Evolutionary conservation across 805 yeast species (phyloP), one percentile per base, ranked within the genome.

Genomic region (Wickerhamiella qilinensis): DNA sequence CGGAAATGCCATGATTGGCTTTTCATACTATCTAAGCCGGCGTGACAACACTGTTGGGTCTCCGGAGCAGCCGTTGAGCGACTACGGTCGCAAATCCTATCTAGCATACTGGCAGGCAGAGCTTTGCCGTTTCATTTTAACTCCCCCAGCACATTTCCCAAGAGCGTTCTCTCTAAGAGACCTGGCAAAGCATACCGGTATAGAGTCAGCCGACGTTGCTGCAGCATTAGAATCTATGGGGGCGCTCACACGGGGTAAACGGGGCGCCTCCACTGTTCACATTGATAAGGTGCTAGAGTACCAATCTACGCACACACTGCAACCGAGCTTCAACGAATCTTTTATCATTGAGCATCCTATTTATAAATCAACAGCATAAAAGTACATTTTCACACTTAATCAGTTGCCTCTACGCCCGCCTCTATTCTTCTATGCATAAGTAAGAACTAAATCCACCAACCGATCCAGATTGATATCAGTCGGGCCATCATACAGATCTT

Each of bases 31-130:
- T 22, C 55, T 86, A 17, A 83, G 94, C 0, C 40, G 71, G 30
- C 68, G 67, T 14, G 81, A 80, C 32, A 73, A 71, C 22, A 48
- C 63, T 17, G 57, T 71, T 2, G 84, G 94, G 43, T 93, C 96
- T 0, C 98, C 98, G 0, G 98, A 91, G 54, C 69, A 75, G 46
- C 98, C 98, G 1, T 60, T 91, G 8, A 80, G 94, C 4, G 77
- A 78, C 0, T 80, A 75, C 56, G 98, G 98, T 0, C 65, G 68
- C 38, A 60, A 71, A 8, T 71, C 86, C 5, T 91, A 85, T 51
- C 51, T 80, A 16, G 60, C 68, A 14, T 86, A 71, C 57, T 91
- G 97, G 98, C 63, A 79, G 5, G 63, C 67, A 35, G 54, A 62
- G 3, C 45, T 80, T 1, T 64, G 70, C 4, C 42, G 46, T 17